A percentile compares a stretch with the other conserved stretches of the same genome.
Conservation (phyloP, 2,329 filamentous ascomycete species). For the Diaporthe citrichinensis region DNA sequence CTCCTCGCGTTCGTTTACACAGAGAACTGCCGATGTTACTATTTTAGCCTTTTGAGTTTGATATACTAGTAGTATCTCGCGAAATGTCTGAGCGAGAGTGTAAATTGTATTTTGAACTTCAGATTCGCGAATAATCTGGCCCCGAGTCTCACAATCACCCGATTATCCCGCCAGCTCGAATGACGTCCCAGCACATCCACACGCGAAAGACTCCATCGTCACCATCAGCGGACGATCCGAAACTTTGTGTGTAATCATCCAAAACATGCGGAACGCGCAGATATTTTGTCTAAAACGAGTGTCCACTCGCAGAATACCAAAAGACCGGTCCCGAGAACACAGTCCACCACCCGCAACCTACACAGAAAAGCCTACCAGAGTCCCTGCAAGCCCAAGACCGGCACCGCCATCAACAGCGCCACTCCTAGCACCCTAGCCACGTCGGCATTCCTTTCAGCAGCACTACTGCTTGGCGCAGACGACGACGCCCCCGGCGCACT, state of each 20-base stretch:
- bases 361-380: background rate
- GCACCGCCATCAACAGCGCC: constrained; percentile 5
- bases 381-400: constrained; percentile 2
- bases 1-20: background rate
- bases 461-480: constrained; percentile 10
- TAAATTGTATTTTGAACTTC: background rate
- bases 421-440: background rate
- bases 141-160: background rate
- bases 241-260: background rate
- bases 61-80: background rate
- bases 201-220: background rate
- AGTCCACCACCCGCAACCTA: background rate
- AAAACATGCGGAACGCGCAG: too few species aligned
- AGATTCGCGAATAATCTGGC: background rate
- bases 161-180: background rate
- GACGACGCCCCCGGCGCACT: background rate
- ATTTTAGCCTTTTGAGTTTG: background rate
- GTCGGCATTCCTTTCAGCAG: background rate
- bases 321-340: background rate
- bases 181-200: background rate
- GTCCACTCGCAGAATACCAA: background rate
- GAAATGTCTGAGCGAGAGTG: background rate
- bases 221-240: background rate
- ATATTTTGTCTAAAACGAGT: background rate
- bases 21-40: background rate